Conservation (phyloP, 2,329 filamentous ascomycete genomes). For the Sporothrix schenckii region DNA sequence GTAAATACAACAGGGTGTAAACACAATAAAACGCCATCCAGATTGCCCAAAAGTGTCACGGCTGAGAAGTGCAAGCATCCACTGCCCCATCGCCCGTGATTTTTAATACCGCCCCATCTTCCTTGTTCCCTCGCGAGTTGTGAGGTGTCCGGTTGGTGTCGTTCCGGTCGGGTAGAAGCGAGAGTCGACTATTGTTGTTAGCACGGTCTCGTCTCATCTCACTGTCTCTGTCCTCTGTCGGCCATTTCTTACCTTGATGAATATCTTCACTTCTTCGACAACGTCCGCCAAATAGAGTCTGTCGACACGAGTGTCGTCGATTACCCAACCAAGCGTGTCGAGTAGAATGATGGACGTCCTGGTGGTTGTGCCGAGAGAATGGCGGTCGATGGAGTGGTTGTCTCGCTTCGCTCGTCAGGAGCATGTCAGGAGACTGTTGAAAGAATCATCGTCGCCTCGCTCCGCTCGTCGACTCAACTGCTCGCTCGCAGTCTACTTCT, state of each 20-base stretch:
- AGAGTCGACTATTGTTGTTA: constrained; percentile 5
- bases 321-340: neutral
- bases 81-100: too few relatives aligned
- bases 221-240: too few relatives aligned
- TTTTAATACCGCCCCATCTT: neutral
- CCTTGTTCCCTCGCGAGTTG: neutral
- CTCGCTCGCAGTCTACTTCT: constrained; percentile 27
- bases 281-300: neutral
- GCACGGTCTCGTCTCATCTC: neutral
- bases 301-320: neutral
- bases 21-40: constrained; percentile 15
- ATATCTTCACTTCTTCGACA: neutral
- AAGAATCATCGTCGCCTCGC: neutral
- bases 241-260: neutral
- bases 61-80: too few relatives aligned
- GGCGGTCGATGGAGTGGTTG: neutral
- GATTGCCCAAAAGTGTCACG: constrained; percentile 7
- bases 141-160: neutral
- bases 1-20: constrained; percentile 4
- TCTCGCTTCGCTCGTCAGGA: constrained; percentile 1
- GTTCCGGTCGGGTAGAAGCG: too few relatives aligned
- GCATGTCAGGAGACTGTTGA: too few relatives aligned
- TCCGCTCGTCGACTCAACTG: neutral
- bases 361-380: neutral
- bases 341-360: neutral